Evolutionary conservation across 2,329 filamentous ascomycete genomes (phyloP).

Genomic region (Cercospora sp.): DNA sequence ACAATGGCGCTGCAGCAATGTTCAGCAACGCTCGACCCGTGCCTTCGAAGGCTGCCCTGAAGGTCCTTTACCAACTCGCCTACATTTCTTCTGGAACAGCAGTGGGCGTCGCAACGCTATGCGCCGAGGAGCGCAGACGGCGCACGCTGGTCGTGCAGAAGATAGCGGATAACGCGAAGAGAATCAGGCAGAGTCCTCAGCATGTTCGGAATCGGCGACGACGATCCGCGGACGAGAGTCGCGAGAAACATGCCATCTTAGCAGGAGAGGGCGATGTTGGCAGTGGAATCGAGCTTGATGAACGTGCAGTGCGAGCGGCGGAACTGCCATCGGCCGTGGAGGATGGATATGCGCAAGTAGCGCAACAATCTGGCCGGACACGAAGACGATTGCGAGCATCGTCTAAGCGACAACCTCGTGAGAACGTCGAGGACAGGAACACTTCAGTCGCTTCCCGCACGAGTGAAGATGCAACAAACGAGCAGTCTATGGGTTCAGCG

Average conservation of each 20-base stretch:
- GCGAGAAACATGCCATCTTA: not conserved
- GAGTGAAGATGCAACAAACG: not conserved
- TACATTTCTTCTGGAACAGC: conserved; percentile 43
- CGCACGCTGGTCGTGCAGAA: conserved; percentile 37
- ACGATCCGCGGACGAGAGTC: conserved; percentile 12
- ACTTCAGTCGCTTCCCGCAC: not conserved
- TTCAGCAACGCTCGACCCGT: conserved; percentile 36
- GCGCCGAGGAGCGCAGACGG: conserved; percentile 40
- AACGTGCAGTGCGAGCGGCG: conserved; percentile 13
- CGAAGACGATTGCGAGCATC: not conserved
- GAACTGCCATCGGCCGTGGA: conserved; percentile 35
- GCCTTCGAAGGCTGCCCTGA: conserved; percentile 40
- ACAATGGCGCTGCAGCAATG: conserved; percentile 36
- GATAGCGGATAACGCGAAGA: conserved; percentile 40
- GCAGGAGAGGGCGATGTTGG: conserved; percentile 3
- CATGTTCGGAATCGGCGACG: conserved; percentile 30
- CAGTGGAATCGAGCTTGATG: not conserved
- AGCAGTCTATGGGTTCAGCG: not conserved
- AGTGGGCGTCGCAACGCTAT: conserved; percentile 38
- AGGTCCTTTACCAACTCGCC: conserved; percentile 41
- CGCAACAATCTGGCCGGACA: not conserved
- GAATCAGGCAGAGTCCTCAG: conserved; percentile 35
- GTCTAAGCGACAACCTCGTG: not conserved
- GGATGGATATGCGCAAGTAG: conserved; percentile 27
- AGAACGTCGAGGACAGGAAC: not conserved